phyloP scores from a whole-genome alignment of 2,329 filamentous ascomycete species.

The Falciphora oryzae region DNA sequence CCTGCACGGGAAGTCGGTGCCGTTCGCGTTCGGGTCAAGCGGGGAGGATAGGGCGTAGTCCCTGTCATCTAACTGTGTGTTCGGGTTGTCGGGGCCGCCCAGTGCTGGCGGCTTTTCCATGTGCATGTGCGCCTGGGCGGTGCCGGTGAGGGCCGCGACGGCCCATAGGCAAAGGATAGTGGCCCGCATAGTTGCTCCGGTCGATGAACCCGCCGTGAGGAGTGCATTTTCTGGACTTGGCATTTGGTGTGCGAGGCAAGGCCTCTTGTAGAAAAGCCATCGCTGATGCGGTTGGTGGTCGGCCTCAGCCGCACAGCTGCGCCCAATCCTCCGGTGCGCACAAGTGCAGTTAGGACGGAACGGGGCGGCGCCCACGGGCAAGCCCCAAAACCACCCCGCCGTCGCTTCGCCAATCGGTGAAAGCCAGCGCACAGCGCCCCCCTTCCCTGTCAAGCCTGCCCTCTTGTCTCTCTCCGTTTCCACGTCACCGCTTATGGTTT shows the following conservation, averaged over 20 bases:
- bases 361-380: not conserved
- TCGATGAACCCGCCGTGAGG: not conserved
- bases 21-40: slow-evolving; percentile 45
- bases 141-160: slow-evolving; percentile 21
- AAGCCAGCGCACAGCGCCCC: not conserved
- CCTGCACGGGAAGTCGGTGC: slow-evolving; percentile 68
- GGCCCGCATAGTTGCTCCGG: not conserved
- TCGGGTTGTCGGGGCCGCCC: slow-evolving; percentile 43
- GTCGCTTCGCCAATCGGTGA: not conserved
- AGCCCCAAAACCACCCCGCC: not conserved
- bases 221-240: not conserved
- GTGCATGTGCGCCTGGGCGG: slow-evolving; percentile 49
- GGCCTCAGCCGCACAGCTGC: not conserved
- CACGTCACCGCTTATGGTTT: not conserved
- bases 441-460: not conserved
- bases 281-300: not conserved
- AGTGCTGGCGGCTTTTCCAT: slow-evolving; percentile 47
- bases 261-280: not conserved
- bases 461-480: not conserved
- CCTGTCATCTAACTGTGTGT: slow-evolving; percentile 35
- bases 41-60: slow-evolving; percentile 71
- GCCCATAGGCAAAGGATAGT: not conserved
- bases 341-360: not conserved
- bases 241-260: not conserved
- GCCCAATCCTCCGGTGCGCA: not conserved